Percentiles rank a stretch among this genome's conserved stretches.
phyloP scores from a whole-genome alignment of 805 yeast genomes.

The Teunomyces gatunensis region DNA sequence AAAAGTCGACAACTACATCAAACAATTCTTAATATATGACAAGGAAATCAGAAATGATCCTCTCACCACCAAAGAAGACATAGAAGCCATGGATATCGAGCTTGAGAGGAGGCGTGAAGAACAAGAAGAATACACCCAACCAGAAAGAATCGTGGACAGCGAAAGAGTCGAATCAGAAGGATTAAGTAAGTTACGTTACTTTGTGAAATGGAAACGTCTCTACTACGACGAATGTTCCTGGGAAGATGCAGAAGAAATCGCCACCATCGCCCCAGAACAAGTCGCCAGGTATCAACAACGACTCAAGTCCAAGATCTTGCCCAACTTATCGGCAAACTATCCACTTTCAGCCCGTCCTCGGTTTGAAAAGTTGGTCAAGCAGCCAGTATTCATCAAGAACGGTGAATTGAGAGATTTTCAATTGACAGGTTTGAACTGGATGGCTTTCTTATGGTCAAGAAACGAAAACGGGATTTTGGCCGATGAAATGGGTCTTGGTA shows the following conservation, averaged over 20 bases:
- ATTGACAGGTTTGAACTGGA: constrained; percentile 97
- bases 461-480: constrained; percentile 97
- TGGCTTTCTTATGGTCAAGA: constrained; percentile 98
- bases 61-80: constrained; percentile 80
- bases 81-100: constrained; percentile 91
- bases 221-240: constrained; percentile 96
- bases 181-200: constrained; percentile 68
- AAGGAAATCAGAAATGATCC: constrained; percentile 78
- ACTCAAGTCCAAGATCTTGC: constrained; percentile 78
- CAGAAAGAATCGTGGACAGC: constrained; percentile 86
- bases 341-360: constrained; percentile 71
- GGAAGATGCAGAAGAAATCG: constrained; percentile 91
- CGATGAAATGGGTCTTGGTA: constrained; percentile 98
- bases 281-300: constrained; percentile 82
- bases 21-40: constrained; percentile 69
- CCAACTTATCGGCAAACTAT: constrained; percentile 75
- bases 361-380: constrained; percentile 81
- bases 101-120: constrained; percentile 82
- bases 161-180: constrained; percentile 72
- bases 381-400: constrained; percentile 85
- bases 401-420: constrained; percentile 97
- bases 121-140: constrained; percentile 75
- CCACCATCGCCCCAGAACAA: constrained; percentile 75
- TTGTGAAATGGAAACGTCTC: constrained; percentile 90
- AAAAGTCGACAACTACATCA: constrained; percentile 85